Evolutionary conservation across 768 basidiomycete genomes (phyloP).

Genomic region (Serendipita sp.): DNA sequence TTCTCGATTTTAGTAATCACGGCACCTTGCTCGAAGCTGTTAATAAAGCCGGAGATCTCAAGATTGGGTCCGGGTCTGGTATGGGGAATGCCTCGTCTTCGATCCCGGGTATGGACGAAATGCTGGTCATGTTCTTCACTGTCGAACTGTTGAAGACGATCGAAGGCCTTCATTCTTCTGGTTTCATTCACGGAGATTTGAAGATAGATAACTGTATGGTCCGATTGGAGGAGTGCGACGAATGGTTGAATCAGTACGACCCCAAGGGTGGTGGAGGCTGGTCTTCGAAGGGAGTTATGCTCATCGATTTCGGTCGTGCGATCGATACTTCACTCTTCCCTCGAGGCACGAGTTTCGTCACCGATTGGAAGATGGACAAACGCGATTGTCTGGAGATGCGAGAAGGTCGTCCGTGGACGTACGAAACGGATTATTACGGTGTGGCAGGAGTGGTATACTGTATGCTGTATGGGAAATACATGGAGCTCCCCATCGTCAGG

Average conservation of each 20-base stretch:
- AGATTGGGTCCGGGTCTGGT: constrained; percentile 54
- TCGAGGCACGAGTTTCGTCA: constrained; percentile 57
- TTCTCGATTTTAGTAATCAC: constrained; percentile 78
- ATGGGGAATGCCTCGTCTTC: constrained; percentile 26
- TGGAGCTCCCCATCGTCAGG: constrained; percentile 49
- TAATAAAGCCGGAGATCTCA: constrained; percentile 62
- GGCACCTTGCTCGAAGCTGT: constrained; percentile 86
- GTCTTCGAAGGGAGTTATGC: constrained; percentile 69
- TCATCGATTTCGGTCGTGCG: constrained; percentile 96
- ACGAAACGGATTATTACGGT: constrained; percentile 93
- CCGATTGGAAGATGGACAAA: constrained; percentile 80
- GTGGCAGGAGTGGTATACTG: constrained; percentile 87
- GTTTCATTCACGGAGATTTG: constrained; percentile 94
- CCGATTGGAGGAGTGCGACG: constrained; percentile 43
- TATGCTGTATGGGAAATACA: constrained; percentile 93
- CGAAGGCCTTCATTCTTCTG: constrained; percentile 62
- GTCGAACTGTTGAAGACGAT: constrained; percentile 74
- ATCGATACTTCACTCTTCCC: constrained; percentile 80
- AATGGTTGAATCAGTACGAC: constrained; percentile 51
- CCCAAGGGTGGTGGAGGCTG: constrained; percentile 71
- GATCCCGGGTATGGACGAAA: constrained; percentile 51
- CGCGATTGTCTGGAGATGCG: constrained; percentile 87
- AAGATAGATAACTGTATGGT: constrained; percentile 99
- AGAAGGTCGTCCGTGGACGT: constrained; percentile 75
- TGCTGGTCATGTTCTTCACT: constrained; percentile 88